phyloP scores from a whole-genome alignment of 129 eudicot species.

The Chrysanthemum makinoi region DNA sequence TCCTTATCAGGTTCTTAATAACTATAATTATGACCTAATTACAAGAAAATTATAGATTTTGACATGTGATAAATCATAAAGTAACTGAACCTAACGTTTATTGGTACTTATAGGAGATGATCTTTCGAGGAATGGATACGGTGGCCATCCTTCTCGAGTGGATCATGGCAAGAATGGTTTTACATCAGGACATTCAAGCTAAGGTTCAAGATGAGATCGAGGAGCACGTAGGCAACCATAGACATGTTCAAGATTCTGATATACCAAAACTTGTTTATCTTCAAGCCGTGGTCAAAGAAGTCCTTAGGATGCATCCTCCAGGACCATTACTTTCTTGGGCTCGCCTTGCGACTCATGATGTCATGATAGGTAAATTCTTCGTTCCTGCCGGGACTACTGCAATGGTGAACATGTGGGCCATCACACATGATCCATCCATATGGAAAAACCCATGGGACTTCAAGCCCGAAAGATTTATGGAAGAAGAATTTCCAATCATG shows the following conservation, averaged over 20 bases:
- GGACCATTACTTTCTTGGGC: slow-evolving; percentile 97
- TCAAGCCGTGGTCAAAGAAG: slow-evolving; percentile 80
- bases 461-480: slow-evolving; percentile 65
- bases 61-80: too few species aligned
- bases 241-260: slow-evolving; percentile 60
- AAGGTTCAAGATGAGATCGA: slow-evolving; percentile 61
- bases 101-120: slow-evolving; percentile 55
- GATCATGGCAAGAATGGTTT: slow-evolving; percentile 76
- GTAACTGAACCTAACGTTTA: neutral
- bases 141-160: slow-evolving; percentile 77
- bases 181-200: slow-evolving; percentile 75
- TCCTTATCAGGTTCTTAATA: too few species aligned
- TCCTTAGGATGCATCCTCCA: slow-evolving; percentile 77
- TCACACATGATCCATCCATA: slow-evolving; percentile 70
- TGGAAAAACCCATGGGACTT: slow-evolving; percentile 81
- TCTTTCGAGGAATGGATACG: slow-evolving; percentile 84
- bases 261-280: slow-evolving; percentile 59
- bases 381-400: slow-evolving; percentile 87
- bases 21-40: too few species aligned
- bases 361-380: slow-evolving; percentile 51
- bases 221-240: slow-evolving; percentile 24
- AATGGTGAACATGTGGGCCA: slow-evolving; percentile 98
- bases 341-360: slow-evolving; percentile 67
- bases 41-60: too few species aligned
- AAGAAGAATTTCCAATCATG: slow-evolving; percentile 59